phyloP scores from a whole-genome alignment of 2,329 filamentous ascomycete species.

The Fusarium sp. region DNA sequence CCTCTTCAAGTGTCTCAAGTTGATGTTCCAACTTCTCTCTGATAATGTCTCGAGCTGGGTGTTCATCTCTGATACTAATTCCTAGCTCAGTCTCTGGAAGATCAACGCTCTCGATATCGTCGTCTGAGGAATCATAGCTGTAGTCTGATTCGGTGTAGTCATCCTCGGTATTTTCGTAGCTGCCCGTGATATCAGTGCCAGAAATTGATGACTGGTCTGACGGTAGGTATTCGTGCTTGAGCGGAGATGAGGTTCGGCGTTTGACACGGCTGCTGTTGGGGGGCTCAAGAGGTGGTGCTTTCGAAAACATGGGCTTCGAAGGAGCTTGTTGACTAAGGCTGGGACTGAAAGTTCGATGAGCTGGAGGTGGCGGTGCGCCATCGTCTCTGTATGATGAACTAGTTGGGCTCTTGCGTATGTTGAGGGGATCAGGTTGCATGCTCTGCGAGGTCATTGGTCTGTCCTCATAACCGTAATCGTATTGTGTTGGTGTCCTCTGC shows the following conservation, averaged over 20 bases:
- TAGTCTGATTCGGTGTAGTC: constrained; percentile 60
- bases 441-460: constrained; percentile 46
- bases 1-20: constrained; percentile 37
- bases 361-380: constrained; percentile 63
- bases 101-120: constrained; percentile 67
- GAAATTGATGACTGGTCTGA: constrained; percentile 73
- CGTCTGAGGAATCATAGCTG: constrained; percentile 56
- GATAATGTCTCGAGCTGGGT: constrained; percentile 56
- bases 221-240: constrained; percentile 97
- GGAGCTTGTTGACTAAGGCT: constrained; percentile 44
- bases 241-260: constrained; percentile 84
- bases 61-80: constrained; percentile 60
- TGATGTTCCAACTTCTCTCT: constrained; percentile 46
- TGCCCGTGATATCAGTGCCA: constrained; percentile 62
- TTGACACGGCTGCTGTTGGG: constrained; percentile 57
- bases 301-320: constrained; percentile 33
- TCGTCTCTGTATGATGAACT: constrained; percentile 57
- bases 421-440: constrained; percentile 50
- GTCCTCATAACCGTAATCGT: constrained; percentile 41
- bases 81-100: constrained; percentile 66
- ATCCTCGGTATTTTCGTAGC: constrained; percentile 54
- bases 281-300: constrained; percentile 59
- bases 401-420: constrained; percentile 45
- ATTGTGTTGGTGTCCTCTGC: constrained; percentile 51
- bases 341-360: constrained; percentile 55